phyloP scores from a whole-genome alignment of 257 asterid species.

The Solanum chilense region DNA sequence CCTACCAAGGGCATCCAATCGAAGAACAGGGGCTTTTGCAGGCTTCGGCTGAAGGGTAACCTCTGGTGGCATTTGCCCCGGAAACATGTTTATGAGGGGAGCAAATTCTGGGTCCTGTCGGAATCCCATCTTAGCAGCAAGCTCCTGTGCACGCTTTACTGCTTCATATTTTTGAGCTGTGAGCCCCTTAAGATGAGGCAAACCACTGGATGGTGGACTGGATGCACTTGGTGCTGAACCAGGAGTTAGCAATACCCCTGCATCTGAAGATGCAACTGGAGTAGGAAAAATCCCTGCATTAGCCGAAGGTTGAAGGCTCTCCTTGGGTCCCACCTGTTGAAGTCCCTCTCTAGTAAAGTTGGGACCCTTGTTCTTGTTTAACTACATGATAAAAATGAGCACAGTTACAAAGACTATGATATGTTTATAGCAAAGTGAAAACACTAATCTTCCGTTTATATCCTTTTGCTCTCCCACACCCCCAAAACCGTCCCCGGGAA shows the following conservation, averaged over 20 bases:
- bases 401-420: not conserved
- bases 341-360: conserved; percentile 36
- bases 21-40: conserved; percentile 87
- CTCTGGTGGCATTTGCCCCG: conserved; percentile 80
- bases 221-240: conserved; percentile 22
- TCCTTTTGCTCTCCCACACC: not conserved
- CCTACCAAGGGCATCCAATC: conserved; percentile 89
- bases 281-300: conserved; percentile 25
- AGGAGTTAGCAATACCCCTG: conserved; percentile 4
- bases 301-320: conserved; percentile 18
- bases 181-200: conserved; percentile 71
- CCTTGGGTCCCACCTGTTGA: conserved; percentile 33
- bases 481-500: not conserved
- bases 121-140: conserved; percentile 95
- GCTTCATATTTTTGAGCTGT: conserved; percentile 78
- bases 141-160: conserved; percentile 92
- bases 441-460: not conserved
- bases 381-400: not conserved
- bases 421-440: not conserved
- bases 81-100: conserved; percentile 83
- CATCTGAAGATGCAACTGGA: conserved; percentile 20
- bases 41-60: conserved; percentile 79
- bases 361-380: conserved; percentile 35
- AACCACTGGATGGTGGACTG: conserved; percentile 28
- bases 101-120: conserved; percentile 93